These are phyloP conservation scores for Fraxinus sp. DNA, from an alignment of 305 asterid genomes.

Conservation along the genomic window DNA sequence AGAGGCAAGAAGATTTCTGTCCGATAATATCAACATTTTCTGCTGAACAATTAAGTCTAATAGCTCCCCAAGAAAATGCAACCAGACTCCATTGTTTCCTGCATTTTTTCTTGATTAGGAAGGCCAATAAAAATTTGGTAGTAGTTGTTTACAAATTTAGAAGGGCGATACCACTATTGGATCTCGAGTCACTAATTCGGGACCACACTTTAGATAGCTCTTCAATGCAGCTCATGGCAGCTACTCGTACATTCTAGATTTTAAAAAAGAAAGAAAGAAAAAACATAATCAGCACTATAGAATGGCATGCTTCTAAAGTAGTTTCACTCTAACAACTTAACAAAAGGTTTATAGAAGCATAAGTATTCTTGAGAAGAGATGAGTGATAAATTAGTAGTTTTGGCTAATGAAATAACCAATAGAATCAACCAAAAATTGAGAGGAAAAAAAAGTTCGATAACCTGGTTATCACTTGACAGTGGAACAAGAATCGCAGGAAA, in stretches of 20 bases:
- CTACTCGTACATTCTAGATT: constrained; percentile 56
- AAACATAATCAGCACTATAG: constrained; percentile 7
- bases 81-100: constrained; percentile 47
- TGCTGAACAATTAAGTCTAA: constrained; percentile 58
- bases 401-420: constrained; percentile 3
- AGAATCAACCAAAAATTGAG: background rate
- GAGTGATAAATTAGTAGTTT: background rate
- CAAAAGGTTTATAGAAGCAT: constrained; percentile 3
- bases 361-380: background rate
- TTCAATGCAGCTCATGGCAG: constrained; percentile 72
- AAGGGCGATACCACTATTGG: constrained; percentile 46
- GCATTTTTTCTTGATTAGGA: constrained; percentile 35
- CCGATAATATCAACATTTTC: constrained; percentile 71
- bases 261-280: background rate
- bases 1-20: constrained; percentile 58
- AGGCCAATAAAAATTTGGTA: background rate
- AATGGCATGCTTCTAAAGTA: background rate
- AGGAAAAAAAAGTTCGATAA: constrained; percentile 25
- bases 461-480: constrained; percentile 76
- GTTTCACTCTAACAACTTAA: background rate
- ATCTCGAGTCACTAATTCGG: constrained; percentile 31
- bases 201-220: constrained; percentile 50
- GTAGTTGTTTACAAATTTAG: background rate
- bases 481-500: constrained; percentile 77
- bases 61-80: constrained; percentile 69